Percentiles rank a stretch among this genome's conserved stretches.
Conservation (phyloP, 2,329 filamentous ascomycete genomes). For the Aspergillus sp. region DNA sequence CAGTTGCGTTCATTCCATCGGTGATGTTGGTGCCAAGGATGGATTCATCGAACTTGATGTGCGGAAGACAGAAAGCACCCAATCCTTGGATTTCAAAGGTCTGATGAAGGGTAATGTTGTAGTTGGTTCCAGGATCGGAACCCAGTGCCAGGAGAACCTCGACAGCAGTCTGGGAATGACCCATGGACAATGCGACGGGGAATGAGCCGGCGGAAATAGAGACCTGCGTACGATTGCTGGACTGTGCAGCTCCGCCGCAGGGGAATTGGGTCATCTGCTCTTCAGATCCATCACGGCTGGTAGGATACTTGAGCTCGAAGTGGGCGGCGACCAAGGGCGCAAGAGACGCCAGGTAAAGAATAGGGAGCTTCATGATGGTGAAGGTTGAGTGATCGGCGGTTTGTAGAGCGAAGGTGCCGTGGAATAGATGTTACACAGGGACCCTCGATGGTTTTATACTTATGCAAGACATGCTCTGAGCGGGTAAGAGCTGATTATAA, state of each 20-base stretch:
- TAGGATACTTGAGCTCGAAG: constrained; percentile 57
- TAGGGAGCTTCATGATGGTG: constrained; percentile 36
- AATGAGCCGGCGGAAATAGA: constrained; percentile 51
- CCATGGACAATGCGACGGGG: constrained; percentile 54
- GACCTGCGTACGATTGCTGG: constrained; percentile 50
- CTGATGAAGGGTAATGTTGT: constrained; percentile 68
- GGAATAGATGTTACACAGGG: not conserved
- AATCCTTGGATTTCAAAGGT: constrained; percentile 61
- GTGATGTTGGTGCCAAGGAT: constrained; percentile 48
- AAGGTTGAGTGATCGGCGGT: not conserved
- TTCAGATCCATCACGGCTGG: constrained; percentile 52
- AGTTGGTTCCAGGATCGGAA: constrained; percentile 58
- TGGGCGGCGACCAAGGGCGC: constrained; percentile 55
- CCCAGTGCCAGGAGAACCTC: constrained; percentile 57
- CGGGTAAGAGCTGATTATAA: not conserved
- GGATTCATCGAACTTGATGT: constrained; percentile 46
- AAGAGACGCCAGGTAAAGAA: constrained; percentile 41
- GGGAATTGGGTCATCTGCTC: constrained; percentile 50
- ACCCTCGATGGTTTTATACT: not conserved
- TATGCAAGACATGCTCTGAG: not conserved
- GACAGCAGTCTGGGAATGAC: constrained; percentile 55
- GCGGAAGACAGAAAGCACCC: constrained; percentile 67
- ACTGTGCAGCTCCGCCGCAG: constrained; percentile 54
- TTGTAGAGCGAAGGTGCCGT: not conserved
- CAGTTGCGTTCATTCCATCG: constrained; percentile 64